Base-by-base conservation (phyloP, 176 grass and related monocot genomes). In the Poa annua region DNA sequence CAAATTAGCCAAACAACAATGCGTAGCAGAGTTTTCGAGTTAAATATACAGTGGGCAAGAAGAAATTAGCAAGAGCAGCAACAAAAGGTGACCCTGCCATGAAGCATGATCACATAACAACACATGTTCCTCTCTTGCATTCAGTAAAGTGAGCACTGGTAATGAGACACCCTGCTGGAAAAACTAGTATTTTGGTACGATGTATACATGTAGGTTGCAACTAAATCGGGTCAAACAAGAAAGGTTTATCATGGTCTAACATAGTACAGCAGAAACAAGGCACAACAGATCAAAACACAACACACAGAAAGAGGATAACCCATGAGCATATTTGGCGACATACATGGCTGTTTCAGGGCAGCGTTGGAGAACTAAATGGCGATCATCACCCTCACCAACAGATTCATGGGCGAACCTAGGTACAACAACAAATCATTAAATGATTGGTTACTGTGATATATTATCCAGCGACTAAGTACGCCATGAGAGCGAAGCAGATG, bases 291-390 rank as follows among this genome's bases (percentile, higher is more conserved):
- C 8, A 33, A 16, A 34, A 64, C 6, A 64, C 13, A 25, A 63
- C 25, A 32, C 13, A 64, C 14, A 33, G 26, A 64, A 64, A 64
- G 12, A 34, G 29, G 75, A 12, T 26, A 29, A 42, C 11, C 45
- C 0, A 70, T 19, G 26, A 64, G 51, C 24, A 74, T 57, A 29
- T 56, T 72, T 66, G 45, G 66, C 16, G 71, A 85, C 87, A 75
- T 95, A 99, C 96, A 99, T 95, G 55, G 96, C 88, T 61, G 93
- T 99, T 87, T 99, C 96, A 54, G 87, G 83, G 87, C 91, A 92
- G 38, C 87, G 85, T 50, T 96, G 82, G 55, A 98, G 86, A 80
- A 98, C 64, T 74, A 98, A 87, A 52, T 98, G 96, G 0, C 93
- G 88, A 75, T 87, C 87, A 41, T 95, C 93, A 12, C 91, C 93